A percentile compares a stretch with the other conserved stretches of the same genome.
Evolutionary conservation across 2,329 filamentous ascomycete genomes (phyloP).

Genomic region (Cercospora sp.): DNA sequence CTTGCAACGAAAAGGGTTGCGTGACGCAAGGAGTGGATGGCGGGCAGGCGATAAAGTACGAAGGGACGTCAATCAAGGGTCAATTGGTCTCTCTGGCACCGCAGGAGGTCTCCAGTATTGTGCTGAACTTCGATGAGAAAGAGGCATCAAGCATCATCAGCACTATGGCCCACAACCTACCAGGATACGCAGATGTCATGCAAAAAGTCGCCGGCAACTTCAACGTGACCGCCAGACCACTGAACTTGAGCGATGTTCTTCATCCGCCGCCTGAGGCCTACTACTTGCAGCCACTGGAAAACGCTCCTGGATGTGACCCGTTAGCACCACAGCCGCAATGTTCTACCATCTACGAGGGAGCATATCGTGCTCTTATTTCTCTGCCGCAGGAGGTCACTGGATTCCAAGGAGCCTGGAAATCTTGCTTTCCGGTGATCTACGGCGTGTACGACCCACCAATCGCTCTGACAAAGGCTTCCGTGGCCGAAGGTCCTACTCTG

Average conservation of each 20-base stretch:
- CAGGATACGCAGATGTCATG: slow-evolving; percentile 18
- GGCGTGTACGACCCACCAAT: slow-evolving; percentile 27
- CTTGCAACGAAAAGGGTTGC: slow-evolving; percentile 15
- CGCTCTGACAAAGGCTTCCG: slow-evolving; percentile 14
- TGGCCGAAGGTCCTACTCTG: slow-evolving; percentile 5
- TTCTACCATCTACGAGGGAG: slow-evolving; percentile 26
- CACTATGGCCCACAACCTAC: slow-evolving; percentile 14
- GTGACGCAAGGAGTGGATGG: slow-evolving; percentile 12
- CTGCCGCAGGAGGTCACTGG: slow-evolving; percentile 22
- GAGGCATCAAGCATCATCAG: slow-evolving; percentile 18
- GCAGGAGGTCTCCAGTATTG: slow-evolving; percentile 22
- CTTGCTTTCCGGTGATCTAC: slow-evolving; percentile 21
- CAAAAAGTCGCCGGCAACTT: slow-evolving; percentile 12
- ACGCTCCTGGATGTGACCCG: slow-evolving; percentile 15
- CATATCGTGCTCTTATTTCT: slow-evolving; percentile 21
- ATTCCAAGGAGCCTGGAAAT: slow-evolving; percentile 19
- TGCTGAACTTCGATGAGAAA: slow-evolving; percentile 13
- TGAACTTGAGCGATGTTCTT: slow-evolving; percentile 15
- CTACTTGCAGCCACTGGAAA: slow-evolving; percentile 19
- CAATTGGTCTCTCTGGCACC: slow-evolving; percentile 20
- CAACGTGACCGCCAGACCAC: slow-evolving; percentile 9
- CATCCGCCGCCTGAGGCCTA: slow-evolving; percentile 23
- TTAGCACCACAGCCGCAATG: slow-evolving; percentile 20
- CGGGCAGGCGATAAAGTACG: neutral
- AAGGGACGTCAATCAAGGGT: slow-evolving; percentile 17